phyloP scores from a whole-genome alignment of 2,329 filamentous ascomycete genomes.

The Colletotrichum filicis region DNA sequence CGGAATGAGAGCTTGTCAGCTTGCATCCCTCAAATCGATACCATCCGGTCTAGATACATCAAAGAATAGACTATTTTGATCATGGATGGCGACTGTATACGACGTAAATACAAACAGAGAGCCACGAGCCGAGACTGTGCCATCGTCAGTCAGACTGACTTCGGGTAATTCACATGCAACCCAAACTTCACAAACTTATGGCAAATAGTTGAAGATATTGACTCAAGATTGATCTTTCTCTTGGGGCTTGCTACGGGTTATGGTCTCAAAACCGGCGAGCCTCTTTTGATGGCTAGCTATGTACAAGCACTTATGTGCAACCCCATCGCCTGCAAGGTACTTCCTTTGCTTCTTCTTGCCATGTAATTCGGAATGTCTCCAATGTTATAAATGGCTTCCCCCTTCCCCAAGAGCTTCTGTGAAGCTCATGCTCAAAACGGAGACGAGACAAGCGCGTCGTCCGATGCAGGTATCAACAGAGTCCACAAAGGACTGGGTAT shows the following conservation, averaged over 20 bases:
- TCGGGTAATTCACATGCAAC: not conserved
- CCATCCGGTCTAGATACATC: no score
- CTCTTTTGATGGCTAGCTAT: not conserved
- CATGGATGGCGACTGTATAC: no score
- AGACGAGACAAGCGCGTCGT: conserved; percentile 13
- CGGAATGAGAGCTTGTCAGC: no score
- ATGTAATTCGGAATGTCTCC: not conserved
- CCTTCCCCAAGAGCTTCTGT: not conserved
- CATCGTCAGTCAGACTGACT: not conserved
- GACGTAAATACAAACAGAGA: no score
- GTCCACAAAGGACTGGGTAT: conserved; percentile 36
- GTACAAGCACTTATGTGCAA: conserved; percentile 10
- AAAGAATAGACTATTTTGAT: no score
- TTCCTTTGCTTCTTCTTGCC: not conserved
- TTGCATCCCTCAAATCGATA: no score
- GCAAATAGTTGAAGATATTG: not conserved
- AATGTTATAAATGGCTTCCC: not conserved
- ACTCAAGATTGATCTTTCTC: not conserved
- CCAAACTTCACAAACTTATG: no score
- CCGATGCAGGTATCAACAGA: conserved; percentile 35
- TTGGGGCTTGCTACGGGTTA: conserved; percentile 19
- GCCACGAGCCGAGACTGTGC: no score
- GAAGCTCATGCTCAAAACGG: conserved; percentile 2
- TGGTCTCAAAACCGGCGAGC: conserved; percentile 9
- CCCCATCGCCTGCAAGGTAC: conserved; percentile 21